Evolutionary conservation across 257 asterid genomes (phyloP), one percentile per base, ranked within the genome.

Genomic region (Petunia secreta): DNA sequence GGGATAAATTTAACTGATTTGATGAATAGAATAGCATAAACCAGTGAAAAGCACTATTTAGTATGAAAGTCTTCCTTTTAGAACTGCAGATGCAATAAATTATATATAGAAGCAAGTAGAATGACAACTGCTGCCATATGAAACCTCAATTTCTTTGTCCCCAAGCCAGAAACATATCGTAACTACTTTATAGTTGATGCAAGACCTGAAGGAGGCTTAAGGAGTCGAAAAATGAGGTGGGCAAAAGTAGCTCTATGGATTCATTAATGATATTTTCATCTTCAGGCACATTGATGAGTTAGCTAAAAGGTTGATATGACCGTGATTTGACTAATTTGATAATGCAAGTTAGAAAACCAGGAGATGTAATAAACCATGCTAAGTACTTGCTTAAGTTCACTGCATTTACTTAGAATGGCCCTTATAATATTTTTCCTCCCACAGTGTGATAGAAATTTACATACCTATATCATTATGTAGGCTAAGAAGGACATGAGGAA

Each of bases 401-500:
- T 73, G 50, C 63, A 79, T 6, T 58, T 38, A 15, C 53, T 44
- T 36, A 59, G 13, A 16, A 50, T 66, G 48, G 11, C 59, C 66
- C 58, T 60, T 55, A 46, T 3, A 3, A 46, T 25, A 44, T 43
- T 13, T 57, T 13, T 79, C 50, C 52, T 40, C 63, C 34, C 7
- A 43, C 75, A 1, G 34, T 66, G 67, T 71, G 54, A 52, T 43
- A n/a, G 38, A 9, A 46, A 75, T 48, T 71, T 71, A 71, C 52
- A 6, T 34, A 34, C 60, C 25, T 25, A 10, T 69, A 16, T 71
- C 8, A 50, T 50, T 71, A 50, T 58, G 37, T 62, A 67, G 59
- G 66, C 78, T 66, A 74, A 37, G 60, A 78, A 84, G 79, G 82
- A 82, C 60, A 62, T 74, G 83, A 60, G 77, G 36, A 75, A 65